These are phyloP conservation scores for Aciculoconidium aculeatum DNA, from an alignment of 805 yeast species.

Conservation along the genomic window DNA sequence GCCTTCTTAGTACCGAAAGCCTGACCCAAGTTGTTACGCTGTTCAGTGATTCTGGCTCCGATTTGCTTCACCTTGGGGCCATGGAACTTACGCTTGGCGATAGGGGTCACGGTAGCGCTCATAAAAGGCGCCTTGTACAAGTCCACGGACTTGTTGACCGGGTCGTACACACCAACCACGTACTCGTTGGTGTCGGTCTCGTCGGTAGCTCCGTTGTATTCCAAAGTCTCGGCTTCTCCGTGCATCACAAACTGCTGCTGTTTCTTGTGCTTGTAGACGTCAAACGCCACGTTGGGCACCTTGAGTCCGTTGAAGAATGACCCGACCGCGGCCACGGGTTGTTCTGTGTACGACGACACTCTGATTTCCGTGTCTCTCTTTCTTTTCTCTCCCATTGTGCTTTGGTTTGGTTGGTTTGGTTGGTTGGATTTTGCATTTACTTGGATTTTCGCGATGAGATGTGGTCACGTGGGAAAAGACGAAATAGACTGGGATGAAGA, in stretches of 20 bases:
- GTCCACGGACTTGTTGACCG: conserved; percentile 55
- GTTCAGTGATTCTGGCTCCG: conserved; percentile 44
- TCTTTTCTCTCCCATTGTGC: conserved; percentile 15
- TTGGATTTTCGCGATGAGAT: too few relatives aligned
- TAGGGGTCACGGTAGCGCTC: conserved; percentile 58
- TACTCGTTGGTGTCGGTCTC: conserved; percentile 42
- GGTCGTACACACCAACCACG: conserved; percentile 74
- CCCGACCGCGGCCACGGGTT: conserved; percentile 51
- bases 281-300: conserved; percentile 58
- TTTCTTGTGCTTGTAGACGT: conserved; percentile 50
- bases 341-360: conserved; percentile 34
- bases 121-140: conserved; percentile 58
- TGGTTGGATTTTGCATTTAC: too few relatives aligned
- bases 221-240: conserved; percentile 71
- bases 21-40: conserved; percentile 85
- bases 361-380: conserved; percentile 37
- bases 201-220: conserved; percentile 56
- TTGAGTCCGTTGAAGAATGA: conserved; percentile 76
- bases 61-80: conserved; percentile 64
- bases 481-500: too few relatives aligned
- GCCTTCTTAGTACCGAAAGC: conserved; percentile 97
- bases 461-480: not conserved
- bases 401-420: not conserved
- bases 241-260: conserved; percentile 53
- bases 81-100: conserved; percentile 46